Evolutionary conservation across 2,329 filamentous ascomycete genomes (phyloP).

Genomic region (Onygenales sp.): DNA sequence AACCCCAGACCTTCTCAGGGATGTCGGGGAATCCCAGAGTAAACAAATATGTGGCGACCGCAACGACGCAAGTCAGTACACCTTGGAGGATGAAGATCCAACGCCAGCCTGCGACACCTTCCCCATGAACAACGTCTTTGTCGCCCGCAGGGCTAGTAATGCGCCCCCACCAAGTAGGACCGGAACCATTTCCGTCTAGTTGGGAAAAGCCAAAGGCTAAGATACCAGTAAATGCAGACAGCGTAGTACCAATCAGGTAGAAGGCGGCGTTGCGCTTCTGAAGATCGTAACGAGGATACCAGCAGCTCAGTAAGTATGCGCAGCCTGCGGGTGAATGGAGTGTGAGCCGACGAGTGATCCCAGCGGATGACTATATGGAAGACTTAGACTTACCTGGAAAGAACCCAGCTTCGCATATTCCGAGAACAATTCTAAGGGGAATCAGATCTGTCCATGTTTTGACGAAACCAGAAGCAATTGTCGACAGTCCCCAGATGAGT

Average conservation of each 20-base stretch:
- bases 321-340: not conserved
- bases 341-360: slow-evolving; percentile 45
- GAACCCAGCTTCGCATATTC: slow-evolving; percentile 56
- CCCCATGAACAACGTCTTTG: slow-evolving; percentile 4
- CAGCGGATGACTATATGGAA: slow-evolving; percentile 64
- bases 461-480: slow-evolving; percentile 19
- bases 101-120: slow-evolving; percentile 38
- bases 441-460: slow-evolving; percentile 16
- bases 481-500: slow-evolving; percentile 14
- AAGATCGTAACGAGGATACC: slow-evolving; percentile 16
- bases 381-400: slow-evolving; percentile 54
- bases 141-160: not conserved
- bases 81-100: slow-evolving; percentile 51
- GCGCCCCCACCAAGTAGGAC: slow-evolving; percentile 9
- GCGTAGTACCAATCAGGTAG: slow-evolving; percentile 41
- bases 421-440: slow-evolving; percentile 39
- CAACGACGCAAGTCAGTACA: slow-evolving; percentile 6
- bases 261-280: slow-evolving; percentile 36
- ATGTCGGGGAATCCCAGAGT: no score
- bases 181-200: not conserved
- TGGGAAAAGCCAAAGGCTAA: slow-evolving; percentile 34
- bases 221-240: slow-evolving; percentile 40
- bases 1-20: no score
- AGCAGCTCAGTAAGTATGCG: no score
- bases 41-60: no score